A percentile compares a stretch with the other conserved stretches of the same genome.
Evolutionary conservation across 2,329 filamentous ascomycete species (phyloP).

Genomic region (Phaeosphaeria sp.): DNA sequence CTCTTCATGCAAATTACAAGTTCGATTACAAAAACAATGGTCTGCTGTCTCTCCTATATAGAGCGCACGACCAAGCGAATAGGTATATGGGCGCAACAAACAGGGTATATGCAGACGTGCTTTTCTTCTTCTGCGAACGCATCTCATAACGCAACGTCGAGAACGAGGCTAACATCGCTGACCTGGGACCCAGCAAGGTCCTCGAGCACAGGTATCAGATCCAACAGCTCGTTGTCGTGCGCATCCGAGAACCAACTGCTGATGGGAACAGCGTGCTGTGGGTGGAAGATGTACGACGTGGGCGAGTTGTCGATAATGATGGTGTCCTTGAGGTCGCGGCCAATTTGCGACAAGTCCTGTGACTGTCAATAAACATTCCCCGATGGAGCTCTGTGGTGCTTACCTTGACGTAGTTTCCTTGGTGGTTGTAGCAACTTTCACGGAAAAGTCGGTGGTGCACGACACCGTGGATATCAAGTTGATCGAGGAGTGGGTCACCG

Average conservation of each 20-base stretch:
- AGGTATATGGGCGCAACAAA: conserved; percentile 29
- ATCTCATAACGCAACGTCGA: conserved; percentile 78
- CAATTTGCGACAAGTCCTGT: conserved; percentile 91
- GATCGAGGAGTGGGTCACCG: conserved; percentile 92
- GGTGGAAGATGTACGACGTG: conserved; percentile 99
- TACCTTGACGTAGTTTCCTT: conserved; percentile 97
- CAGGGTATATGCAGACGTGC: conserved; percentile 34
- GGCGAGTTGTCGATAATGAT: conserved; percentile 99
- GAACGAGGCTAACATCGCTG: conserved; percentile 93
- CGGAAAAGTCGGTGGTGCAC: conserved; percentile 96
- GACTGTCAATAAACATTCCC: neutral
- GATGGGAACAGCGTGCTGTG: conserved; percentile 97
- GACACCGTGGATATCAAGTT: conserved; percentile 95
- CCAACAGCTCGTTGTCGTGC: conserved; percentile 97
- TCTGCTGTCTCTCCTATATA: conserved; percentile 7
- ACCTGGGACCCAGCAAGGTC: conserved; percentile 90
- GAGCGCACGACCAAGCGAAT: conserved; percentile 20
- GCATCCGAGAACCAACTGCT: conserved; percentile 99
- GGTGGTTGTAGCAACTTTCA: conserved; percentile 99
- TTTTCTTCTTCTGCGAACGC: conserved; percentile 19
- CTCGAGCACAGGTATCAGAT: conserved; percentile 97
- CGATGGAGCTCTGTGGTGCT: conserved; percentile 7
- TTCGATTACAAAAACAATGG: conserved; percentile 48
- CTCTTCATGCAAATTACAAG: conserved; percentile 47
- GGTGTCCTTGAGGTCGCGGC: conserved; percentile 92